Evolutionary conservation across 2,329 filamentous ascomycete species (phyloP), one percentile per base, ranked within the genome.

Genomic region (Colletotrichum somersetense): DNA sequence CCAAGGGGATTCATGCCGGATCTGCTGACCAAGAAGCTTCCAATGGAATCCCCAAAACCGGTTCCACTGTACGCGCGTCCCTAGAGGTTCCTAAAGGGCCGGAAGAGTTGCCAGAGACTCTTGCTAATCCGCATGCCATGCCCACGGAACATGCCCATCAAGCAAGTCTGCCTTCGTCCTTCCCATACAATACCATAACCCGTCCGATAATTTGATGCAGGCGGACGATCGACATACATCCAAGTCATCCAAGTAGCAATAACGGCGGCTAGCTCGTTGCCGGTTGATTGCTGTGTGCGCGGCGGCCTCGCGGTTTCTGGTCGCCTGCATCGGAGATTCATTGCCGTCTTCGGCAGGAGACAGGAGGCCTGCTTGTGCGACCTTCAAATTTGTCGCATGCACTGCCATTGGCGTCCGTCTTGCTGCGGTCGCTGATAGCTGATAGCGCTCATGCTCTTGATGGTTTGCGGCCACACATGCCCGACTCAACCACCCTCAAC

Each of bases 281-380:
- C 62, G 16, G 6, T 44, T 44, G 23, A 35, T 33, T 44, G 23
- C 14, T 35, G 53, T 20, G 18, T 63, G 61, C 33, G 5, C 16
- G 61, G 48, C 5, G 20, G 14, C 23, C 18, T 18, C 16, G 5
- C 23, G 48, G 33, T 30, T 40, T 23, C 48, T 8, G 35, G 40
- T 26, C 33, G 48, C 44, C n/a, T 58, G 65, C 65, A 52, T 71
- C 68, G 68, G 68, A 63, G 50, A 12, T 63, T n/a, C 44, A 23
- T 72, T 68, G 14, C 69, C 58, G 6, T 63, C 44, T 72, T 72
- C n/a, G 69, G 69, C 58, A 71, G 65, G 69, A 65, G 58, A 62
- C 65, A 58, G 58, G 50, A 2, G 1, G 1, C 30, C 38, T 38
- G 26, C 38, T n/a, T 42, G 62, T 46, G 40, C 38, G 23, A 57